These are phyloP conservation scores for Penicillium paradoxum DNA, from an alignment of 495 filamentous ascomycete genomes.

Conservation along the genomic window DNA sequence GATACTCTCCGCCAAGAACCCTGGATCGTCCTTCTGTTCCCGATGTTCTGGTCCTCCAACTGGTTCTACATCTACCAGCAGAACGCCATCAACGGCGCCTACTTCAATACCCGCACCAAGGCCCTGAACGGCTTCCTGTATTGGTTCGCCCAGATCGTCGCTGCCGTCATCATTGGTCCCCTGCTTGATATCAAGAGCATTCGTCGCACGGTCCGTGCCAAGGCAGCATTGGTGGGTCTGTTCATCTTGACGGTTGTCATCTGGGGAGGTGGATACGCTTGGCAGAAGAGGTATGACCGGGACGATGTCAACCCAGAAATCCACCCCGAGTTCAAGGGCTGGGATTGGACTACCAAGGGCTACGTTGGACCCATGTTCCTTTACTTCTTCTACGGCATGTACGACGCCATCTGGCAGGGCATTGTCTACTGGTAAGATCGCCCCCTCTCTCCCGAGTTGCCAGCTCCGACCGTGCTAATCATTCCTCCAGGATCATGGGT, in stretches of 20 bases:
- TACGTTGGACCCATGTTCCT: conserved; percentile 49
- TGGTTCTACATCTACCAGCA: conserved; percentile 75
- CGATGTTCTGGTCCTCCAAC: conserved; percentile 61
- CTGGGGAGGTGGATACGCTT: conserved; percentile 51
- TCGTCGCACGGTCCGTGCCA: conserved; percentile 39
- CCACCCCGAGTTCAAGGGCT: conserved; percentile 19
- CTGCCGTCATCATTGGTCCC: conserved; percentile 42
- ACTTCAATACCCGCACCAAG: conserved; percentile 45
- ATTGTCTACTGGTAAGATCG: conserved; percentile 71
- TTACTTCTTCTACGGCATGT: conserved; percentile 53
- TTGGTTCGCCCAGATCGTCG: conserved; percentile 51
- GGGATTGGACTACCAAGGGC: conserved; percentile 38
- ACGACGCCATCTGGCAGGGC: conserved; percentile 57
- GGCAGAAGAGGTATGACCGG: conserved; percentile 43
- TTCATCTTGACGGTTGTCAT: conserved; percentile 40
- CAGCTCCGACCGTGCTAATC: background rate
- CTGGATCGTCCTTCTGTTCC: conserved; percentile 43
- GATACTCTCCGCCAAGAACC: conserved; percentile 35
- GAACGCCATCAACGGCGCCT: conserved; percentile 46
- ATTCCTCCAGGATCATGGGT: conserved; percentile 66
- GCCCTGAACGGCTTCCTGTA: conserved; percentile 47
- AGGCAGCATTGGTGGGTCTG: conserved; percentile 33
- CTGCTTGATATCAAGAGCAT: conserved; percentile 38
- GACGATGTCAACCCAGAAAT: conserved; percentile 12
- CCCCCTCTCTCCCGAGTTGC: background rate